Evolutionary conservation across 371 early-diverging fungal species (phyloP), one percentile per base, ranked within the genome.

Genomic region (Conidiobolus incongruus): DNA sequence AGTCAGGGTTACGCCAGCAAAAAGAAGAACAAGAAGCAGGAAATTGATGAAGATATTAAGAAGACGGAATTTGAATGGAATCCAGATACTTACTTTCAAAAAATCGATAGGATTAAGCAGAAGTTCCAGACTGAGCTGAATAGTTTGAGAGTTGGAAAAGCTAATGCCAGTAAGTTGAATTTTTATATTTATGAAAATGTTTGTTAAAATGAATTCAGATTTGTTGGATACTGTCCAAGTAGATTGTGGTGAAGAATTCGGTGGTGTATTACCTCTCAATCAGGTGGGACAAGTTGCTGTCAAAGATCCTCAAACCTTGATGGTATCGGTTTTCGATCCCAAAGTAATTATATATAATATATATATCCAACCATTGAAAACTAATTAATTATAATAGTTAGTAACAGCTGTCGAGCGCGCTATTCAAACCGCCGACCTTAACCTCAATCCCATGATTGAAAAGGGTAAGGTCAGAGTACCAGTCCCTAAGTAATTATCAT

Each of bases 251-350:
- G 43, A 43, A 7, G 43, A 43, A 12, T 43, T 19, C 20, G 55
- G 61, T 26, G 56, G 59, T 13, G 63, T 63, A 19, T 68, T 68
- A 23, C 55, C 70, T 1, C 54, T 90, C 15, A 54, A 68, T 2
- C 69, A 79, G 36, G 49, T 89, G 10, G 84, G 87, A 1, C 81
- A 81, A 54, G 70, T 92, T 4, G 65, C 73, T 15, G 68, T 86
- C 42, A 81, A 87, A 56, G 90, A 92, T 47, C 77, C 84, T 16
- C 81, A 84, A 46, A 83, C 77, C 12, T 60, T 92, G 46, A 52
- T 84, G 47, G 83, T 89, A 12, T 63, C 75, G 19, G 66, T 85
- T 2, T 73, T 79, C 51, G 83, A 85, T 41, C 59, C 69, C 23
- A 77, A 81, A 49, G 79, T 80, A 47, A 38, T 17, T 26, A 7